phyloP scores from a whole-genome alignment of 345 rosid species.

The Murraya koenigii region DNA sequence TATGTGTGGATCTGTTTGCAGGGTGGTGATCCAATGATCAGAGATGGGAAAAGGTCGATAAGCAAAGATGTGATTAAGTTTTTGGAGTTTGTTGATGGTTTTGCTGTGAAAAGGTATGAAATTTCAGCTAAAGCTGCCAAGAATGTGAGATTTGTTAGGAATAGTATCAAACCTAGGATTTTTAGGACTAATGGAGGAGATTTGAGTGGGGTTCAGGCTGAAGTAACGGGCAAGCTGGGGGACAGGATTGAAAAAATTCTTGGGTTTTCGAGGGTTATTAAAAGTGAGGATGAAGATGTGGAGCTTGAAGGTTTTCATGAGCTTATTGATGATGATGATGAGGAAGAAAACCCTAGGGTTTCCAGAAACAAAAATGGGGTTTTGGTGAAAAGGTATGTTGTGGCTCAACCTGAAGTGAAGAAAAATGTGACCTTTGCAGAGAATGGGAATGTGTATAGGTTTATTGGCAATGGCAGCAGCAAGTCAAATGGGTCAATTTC shows the following conservation, averaged over 20 bases:
- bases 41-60: constrained; percentile 70
- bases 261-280: constrained; percentile 40
- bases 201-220: constrained; percentile 30
- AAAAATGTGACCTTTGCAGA: constrained; percentile 54
- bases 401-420: constrained; percentile 42
- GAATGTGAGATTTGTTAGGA: constrained; percentile 30
- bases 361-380: constrained; percentile 29
- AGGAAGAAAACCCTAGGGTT: constrained; percentile 26
- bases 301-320: constrained; percentile 70
- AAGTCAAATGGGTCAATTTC: constrained; percentile 22
- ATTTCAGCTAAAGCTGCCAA: constrained; percentile 30
- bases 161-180: constrained; percentile 30
- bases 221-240: constrained; percentile 40
- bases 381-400: constrained; percentile 23
- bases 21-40: constrained; percentile 75
- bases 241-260: constrained; percentile 41
- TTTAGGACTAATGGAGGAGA: constrained; percentile 18
- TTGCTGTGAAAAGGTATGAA: constrained; percentile 37
- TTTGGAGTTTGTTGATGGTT: constrained; percentile 56
- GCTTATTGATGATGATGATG: constrained; percentile 34
- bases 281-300: constrained; percentile 41
- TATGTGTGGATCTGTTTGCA: constrained; percentile 18
- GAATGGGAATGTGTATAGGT: constrained; percentile 45
- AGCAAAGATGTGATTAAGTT: constrained; percentile 62
- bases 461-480: constrained; percentile 25